Percentiles rank a stretch among this genome's conserved stretches.
Evolutionary conservation across 805 yeast genomes (phyloP).

Genomic region (Ogataea trehalophila): DNA sequence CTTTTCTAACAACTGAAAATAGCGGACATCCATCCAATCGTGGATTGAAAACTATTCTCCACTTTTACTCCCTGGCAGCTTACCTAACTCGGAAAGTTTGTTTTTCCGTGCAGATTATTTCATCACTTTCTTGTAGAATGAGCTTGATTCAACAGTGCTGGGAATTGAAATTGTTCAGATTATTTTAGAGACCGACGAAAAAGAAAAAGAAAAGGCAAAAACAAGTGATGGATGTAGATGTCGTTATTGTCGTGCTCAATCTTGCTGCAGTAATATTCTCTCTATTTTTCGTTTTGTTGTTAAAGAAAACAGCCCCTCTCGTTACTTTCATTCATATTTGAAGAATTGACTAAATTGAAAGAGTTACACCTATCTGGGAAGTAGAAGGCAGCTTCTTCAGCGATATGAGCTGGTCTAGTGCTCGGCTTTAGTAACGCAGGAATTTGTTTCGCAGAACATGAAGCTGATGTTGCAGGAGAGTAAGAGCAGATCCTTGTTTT

Average conservation of each 20-base stretch:
- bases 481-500: constrained; percentile 8
- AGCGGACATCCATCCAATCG: too few relatives aligned
- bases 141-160: not conserved
- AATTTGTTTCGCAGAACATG: constrained; percentile 20
- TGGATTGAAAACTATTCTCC: too few relatives aligned
- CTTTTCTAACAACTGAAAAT: too few relatives aligned
- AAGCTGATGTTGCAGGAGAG: constrained; percentile 26
- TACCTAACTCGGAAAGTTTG: too few relatives aligned
- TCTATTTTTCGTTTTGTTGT: too few relatives aligned
- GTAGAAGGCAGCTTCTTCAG: constrained; percentile 21
- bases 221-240: not conserved
- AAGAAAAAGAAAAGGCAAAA: not conserved
- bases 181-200: not conserved
- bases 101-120: too few relatives aligned
- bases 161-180: not conserved
- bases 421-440: constrained; percentile 18
- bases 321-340: constrained; percentile 24
- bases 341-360: constrained; percentile 22
- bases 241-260: too few relatives aligned
- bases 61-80: too few relatives aligned
- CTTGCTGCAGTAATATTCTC: too few relatives aligned
- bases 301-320: constrained; percentile 6
- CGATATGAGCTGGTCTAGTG: constrained; percentile 11
- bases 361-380: constrained; percentile 36
- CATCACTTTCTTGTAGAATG: too few relatives aligned